Conservation (phyloP, 345 rosid species). For the Rhodamnia argentea region DNA sequence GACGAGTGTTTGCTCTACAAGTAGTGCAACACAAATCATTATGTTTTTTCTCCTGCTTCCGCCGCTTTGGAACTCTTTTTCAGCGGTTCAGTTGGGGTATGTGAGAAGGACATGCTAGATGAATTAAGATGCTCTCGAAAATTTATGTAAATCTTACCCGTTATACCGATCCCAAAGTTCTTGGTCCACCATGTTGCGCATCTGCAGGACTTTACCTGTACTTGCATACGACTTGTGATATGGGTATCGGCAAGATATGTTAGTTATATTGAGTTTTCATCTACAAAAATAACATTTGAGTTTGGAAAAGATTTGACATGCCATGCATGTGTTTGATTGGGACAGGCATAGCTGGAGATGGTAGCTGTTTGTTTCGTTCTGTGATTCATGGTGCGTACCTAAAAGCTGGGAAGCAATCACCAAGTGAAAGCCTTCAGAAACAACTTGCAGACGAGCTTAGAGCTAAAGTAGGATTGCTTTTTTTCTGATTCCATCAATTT, state of each 20-base stretch:
- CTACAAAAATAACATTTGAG: not conserved
- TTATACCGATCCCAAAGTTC: not conserved
- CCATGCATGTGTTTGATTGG: not conserved
- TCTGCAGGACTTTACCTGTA: not conserved
- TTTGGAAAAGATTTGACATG: not conserved
- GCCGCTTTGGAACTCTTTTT: not conserved
- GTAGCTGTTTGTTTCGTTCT: constrained; percentile 67
- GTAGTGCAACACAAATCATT: not conserved
- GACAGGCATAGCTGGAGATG: constrained; percentile 57
- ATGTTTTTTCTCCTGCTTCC: not conserved
- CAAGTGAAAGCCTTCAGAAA: constrained; percentile 37
- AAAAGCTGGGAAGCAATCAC: constrained; percentile 46
- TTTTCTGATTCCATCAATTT: not conserved
- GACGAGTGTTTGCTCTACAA: not conserved
- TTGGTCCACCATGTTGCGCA: not conserved
- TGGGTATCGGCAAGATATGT: not conserved
- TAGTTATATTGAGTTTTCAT: not conserved
- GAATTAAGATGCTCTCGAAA: not conserved
- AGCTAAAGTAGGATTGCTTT: constrained; percentile 24
- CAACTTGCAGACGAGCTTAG: constrained; percentile 62
- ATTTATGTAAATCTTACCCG: not conserved
- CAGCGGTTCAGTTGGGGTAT: not conserved
- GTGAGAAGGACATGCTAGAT: not conserved
- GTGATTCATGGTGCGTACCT: constrained; percentile 47
- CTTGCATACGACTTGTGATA: not conserved